Evolutionary conservation across 2,329 filamentous ascomycete species (phyloP).

Genomic region (Westerdykella aurantiaca): DNA sequence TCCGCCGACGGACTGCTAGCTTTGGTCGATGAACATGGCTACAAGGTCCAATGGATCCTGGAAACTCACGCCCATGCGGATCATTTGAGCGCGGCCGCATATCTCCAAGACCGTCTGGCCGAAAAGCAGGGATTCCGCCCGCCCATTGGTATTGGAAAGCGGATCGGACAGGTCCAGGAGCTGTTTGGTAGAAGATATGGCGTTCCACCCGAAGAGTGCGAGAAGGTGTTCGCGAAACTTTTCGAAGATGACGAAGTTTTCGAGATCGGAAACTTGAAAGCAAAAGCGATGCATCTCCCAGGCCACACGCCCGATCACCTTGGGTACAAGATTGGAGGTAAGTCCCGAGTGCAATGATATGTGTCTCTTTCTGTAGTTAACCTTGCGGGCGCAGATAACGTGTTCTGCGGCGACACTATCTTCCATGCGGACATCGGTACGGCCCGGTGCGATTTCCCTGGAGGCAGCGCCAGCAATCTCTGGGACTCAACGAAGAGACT

Average conservation of each 20-base stretch:
- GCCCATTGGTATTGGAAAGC: slow-evolving; percentile 51
- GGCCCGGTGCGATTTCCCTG: slow-evolving; percentile 33
- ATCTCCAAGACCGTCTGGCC: slow-evolving; percentile 44
- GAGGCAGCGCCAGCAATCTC: slow-evolving; percentile 24
- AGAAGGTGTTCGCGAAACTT: slow-evolving; percentile 48
- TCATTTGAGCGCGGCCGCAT: slow-evolving; percentile 55
- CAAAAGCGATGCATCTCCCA: slow-evolving; percentile 50
- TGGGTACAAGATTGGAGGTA: slow-evolving; percentile 50
- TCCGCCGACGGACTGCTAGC: slow-evolving; percentile 51
- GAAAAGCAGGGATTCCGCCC: slow-evolving; percentile 35
- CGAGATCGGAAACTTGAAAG: slow-evolving; percentile 44
- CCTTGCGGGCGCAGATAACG: slow-evolving; percentile 17
- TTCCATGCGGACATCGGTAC: slow-evolving; percentile 33
- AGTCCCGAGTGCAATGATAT: background rate
- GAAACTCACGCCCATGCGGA: slow-evolving; percentile 61
- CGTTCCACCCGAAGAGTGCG: slow-evolving; percentile 41
- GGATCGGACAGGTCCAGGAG: slow-evolving; percentile 49
- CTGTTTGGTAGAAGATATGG: slow-evolving; percentile 48
- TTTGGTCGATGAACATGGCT: slow-evolving; percentile 41
- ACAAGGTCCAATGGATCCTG: slow-evolving; percentile 49
- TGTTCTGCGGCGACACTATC: slow-evolving; percentile 35
- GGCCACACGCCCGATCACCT: slow-evolving; percentile 58
- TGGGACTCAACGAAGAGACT: slow-evolving; percentile 25
- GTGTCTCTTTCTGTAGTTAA: background rate
- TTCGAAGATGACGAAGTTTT: slow-evolving; percentile 53